Conservation (phyloP, 495 filamentous ascomycete genomes). For the Schizothecium vesticola region DNA sequence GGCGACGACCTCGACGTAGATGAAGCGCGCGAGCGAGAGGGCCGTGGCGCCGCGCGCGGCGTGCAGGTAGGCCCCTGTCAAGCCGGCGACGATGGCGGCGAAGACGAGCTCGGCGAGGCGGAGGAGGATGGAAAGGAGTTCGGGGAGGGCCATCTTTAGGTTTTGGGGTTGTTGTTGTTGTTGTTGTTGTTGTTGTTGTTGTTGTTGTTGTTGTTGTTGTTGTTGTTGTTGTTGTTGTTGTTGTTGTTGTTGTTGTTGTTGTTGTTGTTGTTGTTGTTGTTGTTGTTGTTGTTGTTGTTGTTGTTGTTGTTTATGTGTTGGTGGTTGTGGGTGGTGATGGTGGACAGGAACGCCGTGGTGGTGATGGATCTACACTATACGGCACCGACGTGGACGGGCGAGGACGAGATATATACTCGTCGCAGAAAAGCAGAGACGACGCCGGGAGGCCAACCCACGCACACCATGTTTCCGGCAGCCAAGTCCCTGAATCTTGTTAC, state of each 20-base stretch:
- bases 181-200: not conserved
- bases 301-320: no score
- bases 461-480: not conserved
- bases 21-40: conserved; percentile 40
- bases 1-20: conserved; percentile 46
- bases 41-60: conserved; percentile 21
- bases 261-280: not conserved
- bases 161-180: not conserved
- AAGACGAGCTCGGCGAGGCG: conserved; percentile 45
- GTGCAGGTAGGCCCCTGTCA: conserved; percentile 44
- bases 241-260: not conserved
- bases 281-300: not conserved
- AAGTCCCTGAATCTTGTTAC: not conserved
- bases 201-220: no score
- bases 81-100: conserved; percentile 42
- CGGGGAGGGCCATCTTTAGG: conserved; percentile 35
- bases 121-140: conserved; percentile 39
- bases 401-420: not conserved
- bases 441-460: not conserved
- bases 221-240: not conserved
- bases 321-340: not conserved
- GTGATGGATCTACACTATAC: not conserved
- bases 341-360: not conserved
- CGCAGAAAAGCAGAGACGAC: not conserved
- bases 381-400: not conserved